Conservation (phyloP, 1,284 basidiomycete species). For the Microbotryum violaceum region DNA sequence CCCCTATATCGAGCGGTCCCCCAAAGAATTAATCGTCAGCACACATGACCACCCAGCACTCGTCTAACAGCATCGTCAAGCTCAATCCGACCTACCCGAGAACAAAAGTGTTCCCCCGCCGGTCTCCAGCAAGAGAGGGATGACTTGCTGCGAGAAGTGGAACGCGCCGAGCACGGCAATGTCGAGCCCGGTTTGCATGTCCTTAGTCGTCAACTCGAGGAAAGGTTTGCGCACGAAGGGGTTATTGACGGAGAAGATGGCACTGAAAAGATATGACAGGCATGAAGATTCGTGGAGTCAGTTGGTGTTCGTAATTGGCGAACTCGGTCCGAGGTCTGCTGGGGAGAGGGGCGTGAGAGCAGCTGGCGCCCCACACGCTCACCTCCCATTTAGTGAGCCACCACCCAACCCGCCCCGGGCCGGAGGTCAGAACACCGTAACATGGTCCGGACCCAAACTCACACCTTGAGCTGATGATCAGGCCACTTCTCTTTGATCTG, state of each 20-base stretch:
- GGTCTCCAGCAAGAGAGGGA: constrained; percentile 16
- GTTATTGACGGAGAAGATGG: constrained; percentile 24
- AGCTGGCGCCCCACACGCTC: too few relatives aligned
- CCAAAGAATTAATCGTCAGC: too few relatives aligned
- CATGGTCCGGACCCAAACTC: neutral
- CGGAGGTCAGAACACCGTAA: too few relatives aligned
- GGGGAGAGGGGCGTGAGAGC: too few relatives aligned
- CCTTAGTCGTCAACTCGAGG: constrained; percentile 14
- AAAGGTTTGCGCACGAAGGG: constrained; percentile 25
- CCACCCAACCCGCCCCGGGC: too few relatives aligned
- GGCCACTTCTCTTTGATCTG: constrained; percentile 18
- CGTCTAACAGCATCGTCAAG: too few relatives aligned
- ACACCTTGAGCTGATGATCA: constrained; percentile 11
- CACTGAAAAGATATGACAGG: neutral
- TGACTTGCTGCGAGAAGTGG: constrained; percentile 21
- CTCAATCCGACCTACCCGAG: constrained; percentile 5
- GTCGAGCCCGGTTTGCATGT: constrained; percentile 16
- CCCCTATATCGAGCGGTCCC: neutral
- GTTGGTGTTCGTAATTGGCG: too few relatives aligned
- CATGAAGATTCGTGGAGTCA: neutral
- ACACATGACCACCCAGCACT: too few relatives aligned
- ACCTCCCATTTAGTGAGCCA: too few relatives aligned
- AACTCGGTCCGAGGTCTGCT: neutral
- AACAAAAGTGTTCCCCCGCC: constrained; percentile 19
- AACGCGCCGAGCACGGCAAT: constrained; percentile 28